Evolutionary conservation across 2,329 filamentous ascomycete species (phyloP), one percentile per base, ranked within the genome.

Genomic region (Exophiala viscosa): DNA sequence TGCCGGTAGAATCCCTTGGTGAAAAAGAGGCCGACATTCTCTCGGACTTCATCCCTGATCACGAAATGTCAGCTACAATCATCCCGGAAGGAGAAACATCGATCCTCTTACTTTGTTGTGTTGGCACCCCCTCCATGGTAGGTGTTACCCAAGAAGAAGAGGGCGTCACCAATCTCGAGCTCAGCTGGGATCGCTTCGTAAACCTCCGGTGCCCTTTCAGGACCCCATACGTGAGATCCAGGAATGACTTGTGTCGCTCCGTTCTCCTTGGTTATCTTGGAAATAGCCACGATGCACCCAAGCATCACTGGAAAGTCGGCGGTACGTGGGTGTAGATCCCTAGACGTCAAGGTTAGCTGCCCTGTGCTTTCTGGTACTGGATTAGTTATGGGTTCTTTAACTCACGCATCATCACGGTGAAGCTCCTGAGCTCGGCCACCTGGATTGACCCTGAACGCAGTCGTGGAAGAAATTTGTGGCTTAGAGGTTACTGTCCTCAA

Each of bases 241-340:
- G 62, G 64, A 14, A 66, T 64, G 48, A 66, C 60, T 40, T 57
- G 53, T 8, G 66, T 68, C 3, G 63, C 65, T 1, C 65, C 65
- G 42, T 68, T 67, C n/a, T 50, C 57, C 23, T 53, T 60, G 1
- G 57, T 63, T 4, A 58, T 48, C n/a, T 55, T 57, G 3, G 46
- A 62, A 14, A 50, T 20, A 18, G 71, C 69, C 3, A 65, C 66
- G 10, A 68, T 63, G 38, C 67, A 70, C 8, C 67, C 68, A 11
- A 70, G 60, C 67, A 71, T 67, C 5, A 67, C 63, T 1, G 69
- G 68, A 56, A 67, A 60, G 46, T 67, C 64, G 28, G 62, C 61
- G 45, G 69, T 65, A n/a, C 62, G 57, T 1, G 54, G 55, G 15
- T 66, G 61, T 45, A 64, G 62, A 45, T 65, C 61, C 50, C 63